Evolutionary conservation across 2,329 filamentous ascomycete genomes (phyloP).

Genomic region (Phialemoniopsis sp.): DNA sequence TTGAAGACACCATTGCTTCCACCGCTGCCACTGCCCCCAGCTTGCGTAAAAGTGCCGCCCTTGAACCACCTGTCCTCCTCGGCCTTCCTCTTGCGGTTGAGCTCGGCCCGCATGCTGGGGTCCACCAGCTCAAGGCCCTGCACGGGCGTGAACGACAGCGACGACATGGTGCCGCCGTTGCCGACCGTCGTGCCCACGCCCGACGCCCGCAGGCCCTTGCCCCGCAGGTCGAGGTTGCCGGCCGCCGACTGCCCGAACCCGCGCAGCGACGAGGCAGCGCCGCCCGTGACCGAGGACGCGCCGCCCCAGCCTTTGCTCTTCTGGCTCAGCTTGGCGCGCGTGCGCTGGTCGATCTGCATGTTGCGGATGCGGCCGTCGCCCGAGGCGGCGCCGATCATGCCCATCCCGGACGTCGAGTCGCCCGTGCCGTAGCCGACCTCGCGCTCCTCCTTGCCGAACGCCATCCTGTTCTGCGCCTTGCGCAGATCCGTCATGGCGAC

Average conservation of each 20-base stretch:
- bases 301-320: conserved; percentile 96
- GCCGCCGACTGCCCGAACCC: conserved; percentile 66
- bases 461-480: conserved; percentile 94
- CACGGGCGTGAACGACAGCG: conserved; percentile 88
- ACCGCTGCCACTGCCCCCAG: conserved; percentile 50
- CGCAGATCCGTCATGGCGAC: conserved; percentile 94
- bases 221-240: conserved; percentile 64
- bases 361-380: conserved; percentile 87
- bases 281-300: conserved; percentile 51
- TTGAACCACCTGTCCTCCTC: conserved; percentile 98
- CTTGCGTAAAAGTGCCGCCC: conserved; percentile 92
- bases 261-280: conserved; percentile 75
- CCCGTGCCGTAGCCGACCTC: conserved; percentile 89
- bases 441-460: conserved; percentile 90
- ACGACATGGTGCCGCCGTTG: conserved; percentile 73
- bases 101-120: conserved; percentile 82
- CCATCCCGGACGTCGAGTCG: conserved; percentile 80
- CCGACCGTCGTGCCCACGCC: conserved; percentile 73
- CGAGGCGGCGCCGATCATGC: conserved; percentile 90
- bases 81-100: conserved; percentile 85
- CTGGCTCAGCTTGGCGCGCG: conserved; percentile 85
- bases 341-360: conserved; percentile 87
- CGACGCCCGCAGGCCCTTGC: conserved; percentile 73
- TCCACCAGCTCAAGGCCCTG: conserved; percentile 95
- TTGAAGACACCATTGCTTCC: conserved; percentile 60